These are phyloP conservation scores for Pseudogymnoascus sp. DNA, from an alignment of 2,329 filamentous ascomycete genomes.

Conservation along the genomic window DNA sequence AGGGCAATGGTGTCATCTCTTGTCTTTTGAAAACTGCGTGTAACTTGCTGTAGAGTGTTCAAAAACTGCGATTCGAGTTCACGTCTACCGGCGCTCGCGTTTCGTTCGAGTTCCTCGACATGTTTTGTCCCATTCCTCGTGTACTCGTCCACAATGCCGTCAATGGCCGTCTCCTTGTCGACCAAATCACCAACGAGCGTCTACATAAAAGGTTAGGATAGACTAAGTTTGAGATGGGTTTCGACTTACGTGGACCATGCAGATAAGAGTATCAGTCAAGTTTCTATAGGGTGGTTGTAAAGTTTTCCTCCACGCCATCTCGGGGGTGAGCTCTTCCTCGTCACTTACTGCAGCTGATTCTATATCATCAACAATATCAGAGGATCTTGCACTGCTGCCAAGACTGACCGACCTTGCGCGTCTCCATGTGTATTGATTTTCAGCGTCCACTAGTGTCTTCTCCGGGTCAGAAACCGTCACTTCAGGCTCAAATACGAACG, in stretches of 20 bases:
- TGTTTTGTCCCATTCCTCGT: slow-evolving; percentile 22
- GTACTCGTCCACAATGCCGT: slow-evolving; percentile 23
- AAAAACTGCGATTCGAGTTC: slow-evolving; percentile 10
- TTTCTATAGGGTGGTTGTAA: slow-evolving; percentile 24
- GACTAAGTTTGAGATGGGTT: not conserved
- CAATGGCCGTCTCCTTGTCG: slow-evolving; percentile 24
- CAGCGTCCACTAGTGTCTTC: slow-evolving; percentile 17
- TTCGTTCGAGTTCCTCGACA: slow-evolving; percentile 15
- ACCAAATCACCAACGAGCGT: slow-evolving; percentile 24
- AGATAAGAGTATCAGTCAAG: slow-evolving; percentile 20
- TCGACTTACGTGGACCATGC: slow-evolving; percentile 25
- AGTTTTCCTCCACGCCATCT: slow-evolving; percentile 22
- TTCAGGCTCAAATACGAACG: not conserved
- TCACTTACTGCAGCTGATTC: slow-evolving; percentile 2
- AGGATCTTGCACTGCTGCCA: slow-evolving; percentile 14
- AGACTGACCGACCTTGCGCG: slow-evolving; percentile 15
- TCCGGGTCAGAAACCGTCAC: slow-evolving; percentile 12
- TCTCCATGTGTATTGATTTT: slow-evolving; percentile 5
- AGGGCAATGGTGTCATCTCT: slow-evolving; percentile 15
- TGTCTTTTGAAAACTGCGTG: slow-evolving; percentile 16
- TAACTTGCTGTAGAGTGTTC: slow-evolving; percentile 9
- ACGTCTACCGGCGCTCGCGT: slow-evolving; percentile 13
- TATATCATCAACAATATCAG: slow-evolving; percentile 1
- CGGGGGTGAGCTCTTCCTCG: slow-evolving; percentile 7
- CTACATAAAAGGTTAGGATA: slow-evolving; percentile 20